These are phyloP conservation scores for Fusarium sp. DNA, from an alignment of 2,329 filamentous ascomycete genomes.

Conservation along the genomic window DNA sequence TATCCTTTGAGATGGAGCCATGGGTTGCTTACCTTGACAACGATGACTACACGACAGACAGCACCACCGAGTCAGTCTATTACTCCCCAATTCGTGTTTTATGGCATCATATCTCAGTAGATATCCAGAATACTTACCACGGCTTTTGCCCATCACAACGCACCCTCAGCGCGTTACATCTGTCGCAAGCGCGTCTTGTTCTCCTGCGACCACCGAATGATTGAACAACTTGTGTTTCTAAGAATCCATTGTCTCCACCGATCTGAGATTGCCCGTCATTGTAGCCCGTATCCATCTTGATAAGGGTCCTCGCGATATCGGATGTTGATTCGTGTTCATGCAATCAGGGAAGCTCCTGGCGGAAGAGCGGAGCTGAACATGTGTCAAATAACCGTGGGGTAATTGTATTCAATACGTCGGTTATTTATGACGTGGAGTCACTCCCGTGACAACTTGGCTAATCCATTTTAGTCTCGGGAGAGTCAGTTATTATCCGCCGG, in stretches of 20 bases:
- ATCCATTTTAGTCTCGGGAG: neutral
- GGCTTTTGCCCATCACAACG: conserved; percentile 57
- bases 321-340: too few species aligned
- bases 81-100: neutral
- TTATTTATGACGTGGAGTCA: neutral
- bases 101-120: neutral
- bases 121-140: conserved; percentile 49
- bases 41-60: neutral
- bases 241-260: neutral
- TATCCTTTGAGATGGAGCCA: neutral
- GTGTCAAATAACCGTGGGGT: neutral
- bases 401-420: neutral
- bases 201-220: neutral
- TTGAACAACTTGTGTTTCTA: neutral
- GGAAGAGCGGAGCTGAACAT: neutral
- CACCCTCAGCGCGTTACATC: conserved; percentile 54
- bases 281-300: neutral
- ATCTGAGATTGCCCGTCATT: neutral
- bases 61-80: neutral
- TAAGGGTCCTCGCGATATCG: too few species aligned
- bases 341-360: neutral
- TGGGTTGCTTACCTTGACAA: neutral
- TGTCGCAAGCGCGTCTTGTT: conserved; percentile 44
- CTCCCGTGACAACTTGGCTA: neutral
- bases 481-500: neutral